A percentile compares a stretch with the other conserved stretches of the same genome.
Evolutionary conservation across 1,139 yeast species (phyloP).

Genomic region (Kodamaea alishanica): DNA sequence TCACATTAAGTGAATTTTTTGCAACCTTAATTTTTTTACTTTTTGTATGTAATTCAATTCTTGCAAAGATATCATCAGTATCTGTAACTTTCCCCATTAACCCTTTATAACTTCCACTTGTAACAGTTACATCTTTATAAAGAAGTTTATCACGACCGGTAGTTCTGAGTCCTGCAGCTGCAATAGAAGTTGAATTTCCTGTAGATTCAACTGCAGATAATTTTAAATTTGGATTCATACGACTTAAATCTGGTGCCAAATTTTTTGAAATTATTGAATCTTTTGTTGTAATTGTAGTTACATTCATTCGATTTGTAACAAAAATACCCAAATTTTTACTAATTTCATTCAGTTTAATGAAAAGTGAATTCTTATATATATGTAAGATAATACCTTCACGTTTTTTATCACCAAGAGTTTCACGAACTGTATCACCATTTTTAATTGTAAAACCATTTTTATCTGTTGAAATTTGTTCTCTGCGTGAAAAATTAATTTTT

Average conservation of each 20-base stretch:
- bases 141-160: constrained; percentile 77
- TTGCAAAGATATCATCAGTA: constrained; percentile 85
- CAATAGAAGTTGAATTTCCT: constrained; percentile 21
- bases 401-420: constrained; percentile 58
- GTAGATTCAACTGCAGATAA: constrained; percentile 18
- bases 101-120: constrained; percentile 91
- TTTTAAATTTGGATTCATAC: constrained; percentile 82
- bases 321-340: constrained; percentile 90
- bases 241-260: constrained; percentile 64
- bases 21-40: constrained; percentile 83
- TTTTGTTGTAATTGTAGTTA: constrained; percentile 80
- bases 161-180: constrained; percentile 56
- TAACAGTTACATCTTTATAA: constrained; percentile 80
- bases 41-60: constrained; percentile 91
- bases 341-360: constrained; percentile 74
- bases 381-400: constrained; percentile 88
- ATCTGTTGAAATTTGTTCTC: constrained; percentile 85
- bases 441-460: constrained; percentile 77
- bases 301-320: constrained; percentile 71
- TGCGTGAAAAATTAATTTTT: constrained; percentile 58
- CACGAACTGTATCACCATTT: constrained; percentile 90
- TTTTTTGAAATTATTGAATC: constrained; percentile 57
- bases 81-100: constrained; percentile 91
- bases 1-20: constrained; percentile 71
- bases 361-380: constrained; percentile 74